These are phyloP conservation scores for Luvunga scandens DNA, from an alignment of 345 rosid species.

Conservation along the genomic window DNA sequence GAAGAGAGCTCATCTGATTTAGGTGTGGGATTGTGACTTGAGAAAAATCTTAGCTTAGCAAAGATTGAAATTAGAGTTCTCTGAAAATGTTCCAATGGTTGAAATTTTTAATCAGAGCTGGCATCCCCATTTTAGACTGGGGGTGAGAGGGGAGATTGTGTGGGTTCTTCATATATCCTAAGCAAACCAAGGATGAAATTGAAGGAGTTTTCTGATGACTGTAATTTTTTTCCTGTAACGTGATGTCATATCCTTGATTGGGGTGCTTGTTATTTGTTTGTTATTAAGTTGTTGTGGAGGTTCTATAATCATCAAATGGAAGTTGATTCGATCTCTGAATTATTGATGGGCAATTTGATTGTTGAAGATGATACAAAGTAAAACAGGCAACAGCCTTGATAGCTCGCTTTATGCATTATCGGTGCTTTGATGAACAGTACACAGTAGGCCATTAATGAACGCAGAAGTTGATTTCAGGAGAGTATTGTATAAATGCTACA, in stretches of 20 bases:
- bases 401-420: background rate
- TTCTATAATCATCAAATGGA: background rate
- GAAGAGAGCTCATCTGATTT: constrained; percentile 85
- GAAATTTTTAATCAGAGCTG: constrained; percentile 21
- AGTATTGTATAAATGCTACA: background rate
- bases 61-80: constrained; percentile 10
- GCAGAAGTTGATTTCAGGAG: background rate
- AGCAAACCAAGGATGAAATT: background rate
- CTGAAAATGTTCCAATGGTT: constrained; percentile 8
- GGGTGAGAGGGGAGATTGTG: background rate
- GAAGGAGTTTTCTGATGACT: constrained; percentile 13
- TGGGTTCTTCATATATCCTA: constrained; percentile 15
- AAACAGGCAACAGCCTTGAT: background rate
- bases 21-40: constrained; percentile 13
- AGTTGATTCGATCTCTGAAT: background rate
- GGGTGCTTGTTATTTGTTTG: background rate
- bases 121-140: constrained; percentile 37
- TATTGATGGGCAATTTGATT: background rate
- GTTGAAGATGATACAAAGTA: background rate
- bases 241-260: constrained; percentile 7
- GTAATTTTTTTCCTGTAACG: constrained; percentile 15
- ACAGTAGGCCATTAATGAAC: background rate
- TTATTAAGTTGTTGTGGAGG: background rate
- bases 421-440: background rate
- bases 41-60: constrained; percentile 12